Percentiles rank a stretch among this genome's conserved stretches.
Conservation (phyloP, 441 rosid genomes). For the Pelargonium australe region DNA sequence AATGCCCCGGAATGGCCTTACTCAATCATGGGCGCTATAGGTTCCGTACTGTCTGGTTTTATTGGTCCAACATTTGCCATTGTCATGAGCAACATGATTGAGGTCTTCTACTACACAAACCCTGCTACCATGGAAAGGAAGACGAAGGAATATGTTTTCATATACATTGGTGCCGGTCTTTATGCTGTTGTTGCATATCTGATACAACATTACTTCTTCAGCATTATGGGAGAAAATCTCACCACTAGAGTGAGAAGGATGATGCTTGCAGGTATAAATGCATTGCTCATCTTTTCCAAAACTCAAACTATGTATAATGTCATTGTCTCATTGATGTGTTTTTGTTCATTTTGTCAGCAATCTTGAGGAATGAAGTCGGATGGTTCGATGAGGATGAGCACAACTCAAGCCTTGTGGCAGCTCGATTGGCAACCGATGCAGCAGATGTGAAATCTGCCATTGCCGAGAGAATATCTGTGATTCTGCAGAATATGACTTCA, state of each 20-base stretch:
- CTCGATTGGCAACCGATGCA: slow-evolving; percentile 61
- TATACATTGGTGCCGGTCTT: slow-evolving; percentile 90
- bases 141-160: slow-evolving; percentile 89
- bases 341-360: slow-evolving; percentile 35
- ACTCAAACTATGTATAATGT: slow-evolving; percentile 36
- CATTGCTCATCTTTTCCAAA: slow-evolving; percentile 33
- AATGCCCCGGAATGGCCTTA: slow-evolving; percentile 99
- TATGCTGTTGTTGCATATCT: slow-evolving; percentile 88
- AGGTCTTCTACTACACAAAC: slow-evolving; percentile 90
- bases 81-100: slow-evolving; percentile 96
- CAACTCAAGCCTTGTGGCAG: slow-evolving; percentile 65
- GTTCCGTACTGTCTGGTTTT: slow-evolving; percentile 91
- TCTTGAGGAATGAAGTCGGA: slow-evolving; percentile 62
- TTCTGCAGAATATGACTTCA: slow-evolving; percentile 93
- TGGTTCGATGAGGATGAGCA: slow-evolving; percentile 72
- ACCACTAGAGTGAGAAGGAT: slow-evolving; percentile 96
- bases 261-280: slow-evolving; percentile 88
- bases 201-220: slow-evolving; percentile 98
- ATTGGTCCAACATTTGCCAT: slow-evolving; percentile 95
- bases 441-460: slow-evolving; percentile 44
- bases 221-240: slow-evolving; percentile 98
- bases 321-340: background rate
- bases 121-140: slow-evolving; percentile 85
- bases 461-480: slow-evolving; percentile 51
- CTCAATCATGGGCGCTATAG: slow-evolving; percentile 90